phyloP scores from a whole-genome alignment of 148 eudicot genomes.

The Dianthus caryophyllus region DNA sequence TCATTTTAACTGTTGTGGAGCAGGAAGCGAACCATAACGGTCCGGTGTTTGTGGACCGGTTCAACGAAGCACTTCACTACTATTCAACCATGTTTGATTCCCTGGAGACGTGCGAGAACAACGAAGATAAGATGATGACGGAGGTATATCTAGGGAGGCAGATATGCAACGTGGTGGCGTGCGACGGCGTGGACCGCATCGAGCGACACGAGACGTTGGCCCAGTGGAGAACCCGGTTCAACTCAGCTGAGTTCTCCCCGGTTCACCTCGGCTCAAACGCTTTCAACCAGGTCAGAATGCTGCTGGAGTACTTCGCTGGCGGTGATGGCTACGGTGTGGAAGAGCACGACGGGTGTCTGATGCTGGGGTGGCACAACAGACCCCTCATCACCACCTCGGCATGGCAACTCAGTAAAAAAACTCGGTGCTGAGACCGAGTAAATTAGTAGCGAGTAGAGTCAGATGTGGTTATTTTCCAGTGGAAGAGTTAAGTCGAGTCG shows the following conservation, averaged over 20 bases:
- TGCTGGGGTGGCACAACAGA: slow-evolving; percentile 85
- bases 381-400: slow-evolving; percentile 98
- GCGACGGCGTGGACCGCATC: slow-evolving; percentile 71
- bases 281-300: slow-evolving; percentile 75
- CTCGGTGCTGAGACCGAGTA: slow-evolving; percentile 5
- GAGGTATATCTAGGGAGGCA: slow-evolving; percentile 79
- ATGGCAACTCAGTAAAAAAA: slow-evolving; percentile 49
- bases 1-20: slow-evolving; percentile 70
- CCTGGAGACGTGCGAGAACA: slow-evolving; percentile 51
- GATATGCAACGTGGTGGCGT: slow-evolving; percentile 89
- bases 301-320: slow-evolving; percentile 57
- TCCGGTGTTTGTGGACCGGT: slow-evolving; percentile 58
- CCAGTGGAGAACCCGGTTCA: slow-evolving; percentile 67
- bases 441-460: slow-evolving; percentile 1
- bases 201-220: slow-evolving; percentile 79
- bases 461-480: background rate
- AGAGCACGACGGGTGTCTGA: slow-evolving; percentile 72
- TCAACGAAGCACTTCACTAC: slow-evolving; percentile 72
- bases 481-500: background rate
- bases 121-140: slow-evolving; percentile 65
- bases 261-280: slow-evolving; percentile 84
- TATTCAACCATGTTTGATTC: slow-evolving; percentile 92
- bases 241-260: slow-evolving; percentile 55
- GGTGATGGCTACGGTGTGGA: slow-evolving; percentile 89
- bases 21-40: slow-evolving; percentile 84